Percentiles rank a stretch among this genome's conserved stretches.
Evolutionary conservation across 441 rosid species (phyloP).

Genomic region (Flueggea neowawraea): DNA sequence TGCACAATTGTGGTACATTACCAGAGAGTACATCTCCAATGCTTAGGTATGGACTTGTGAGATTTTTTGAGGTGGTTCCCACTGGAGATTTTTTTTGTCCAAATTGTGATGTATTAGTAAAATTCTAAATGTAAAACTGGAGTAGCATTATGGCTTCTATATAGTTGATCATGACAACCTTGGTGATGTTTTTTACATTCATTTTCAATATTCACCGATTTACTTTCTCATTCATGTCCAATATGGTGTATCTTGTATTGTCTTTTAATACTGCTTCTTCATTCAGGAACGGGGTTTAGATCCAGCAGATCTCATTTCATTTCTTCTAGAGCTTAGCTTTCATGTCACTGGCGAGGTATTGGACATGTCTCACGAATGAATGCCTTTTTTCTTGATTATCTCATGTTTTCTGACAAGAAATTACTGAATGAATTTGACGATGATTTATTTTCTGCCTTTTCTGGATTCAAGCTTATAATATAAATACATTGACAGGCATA

Average conservation of each 20-base stretch:
- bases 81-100: not conserved
- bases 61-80: slow-evolving; percentile 14
- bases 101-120: not conserved
- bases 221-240: too few relatives aligned
- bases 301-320: slow-evolving; percentile 84
- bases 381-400: slow-evolving; percentile 2
- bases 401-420: slow-evolving; percentile 2
- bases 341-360: slow-evolving; percentile 90
- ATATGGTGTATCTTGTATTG: not conserved
- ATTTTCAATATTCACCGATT: too few relatives aligned
- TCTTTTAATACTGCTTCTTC: slow-evolving; percentile 13
- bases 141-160: not conserved
- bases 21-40: slow-evolving; percentile 92
- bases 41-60: slow-evolving; percentile 59
- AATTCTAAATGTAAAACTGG: not conserved
- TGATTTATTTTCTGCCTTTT: slow-evolving; percentile 9
- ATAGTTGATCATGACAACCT: too few relatives aligned
- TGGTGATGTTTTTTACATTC: too few relatives aligned
- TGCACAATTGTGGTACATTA: slow-evolving; percentile 96
- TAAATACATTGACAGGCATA: slow-evolving; percentile 71
- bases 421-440: not conserved
- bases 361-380: slow-evolving; percentile 2
- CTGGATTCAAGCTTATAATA: slow-evolving; percentile 70
- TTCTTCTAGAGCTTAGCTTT: slow-evolving; percentile 96
- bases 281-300: slow-evolving; percentile 83